phyloP scores from a whole-genome alignment of 495 filamentous ascomycete genomes.

The Tuber calosporum region DNA sequence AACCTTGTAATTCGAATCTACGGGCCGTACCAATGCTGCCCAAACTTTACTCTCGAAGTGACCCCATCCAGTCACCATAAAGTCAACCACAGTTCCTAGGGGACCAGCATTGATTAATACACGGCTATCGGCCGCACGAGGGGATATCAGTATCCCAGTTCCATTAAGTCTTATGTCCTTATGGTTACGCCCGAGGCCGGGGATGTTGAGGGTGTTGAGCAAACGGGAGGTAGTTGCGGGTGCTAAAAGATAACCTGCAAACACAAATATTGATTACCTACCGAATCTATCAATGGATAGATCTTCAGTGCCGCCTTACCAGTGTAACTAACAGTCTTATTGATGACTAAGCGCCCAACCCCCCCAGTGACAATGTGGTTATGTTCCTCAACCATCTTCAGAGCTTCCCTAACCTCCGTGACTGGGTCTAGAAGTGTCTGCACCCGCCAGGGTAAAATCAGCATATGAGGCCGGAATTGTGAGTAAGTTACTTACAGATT shows the following conservation, averaged over 20 bases:
- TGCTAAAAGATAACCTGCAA: constrained; percentile 65
- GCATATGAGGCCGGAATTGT: background rate
- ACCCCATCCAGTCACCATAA: constrained; percentile 71
- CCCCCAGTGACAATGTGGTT: constrained; percentile 50
- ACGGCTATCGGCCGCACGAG: constrained; percentile 57
- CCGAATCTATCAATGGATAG: background rate
- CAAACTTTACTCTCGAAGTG: constrained; percentile 72
- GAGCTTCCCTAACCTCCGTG: constrained; percentile 73
- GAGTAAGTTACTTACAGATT: constrained; percentile 41
- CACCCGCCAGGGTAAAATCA: background rate
- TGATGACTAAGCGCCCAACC: constrained; percentile 56
- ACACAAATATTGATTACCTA: constrained; percentile 8
- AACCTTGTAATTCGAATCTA: constrained; percentile 55
- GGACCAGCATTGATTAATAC: constrained; percentile 79
- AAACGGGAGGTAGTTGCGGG: constrained; percentile 61
- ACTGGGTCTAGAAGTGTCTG: constrained; percentile 69
- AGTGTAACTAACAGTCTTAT: constrained; percentile 86
- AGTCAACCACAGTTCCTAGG: constrained; percentile 69
- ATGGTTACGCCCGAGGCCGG: constrained; percentile 50
- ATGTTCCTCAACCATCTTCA: constrained; percentile 82
- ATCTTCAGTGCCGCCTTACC: constrained; percentile 40
- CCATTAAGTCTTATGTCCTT: constrained; percentile 72
- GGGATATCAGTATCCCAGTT: constrained; percentile 83
- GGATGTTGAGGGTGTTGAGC: constrained; percentile 58
- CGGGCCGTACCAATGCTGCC: constrained; percentile 71